Evolutionary conservation across 2,329 filamentous ascomycete species (phyloP).

Genomic region (Cladosporium austrohemisphaericum): DNA sequence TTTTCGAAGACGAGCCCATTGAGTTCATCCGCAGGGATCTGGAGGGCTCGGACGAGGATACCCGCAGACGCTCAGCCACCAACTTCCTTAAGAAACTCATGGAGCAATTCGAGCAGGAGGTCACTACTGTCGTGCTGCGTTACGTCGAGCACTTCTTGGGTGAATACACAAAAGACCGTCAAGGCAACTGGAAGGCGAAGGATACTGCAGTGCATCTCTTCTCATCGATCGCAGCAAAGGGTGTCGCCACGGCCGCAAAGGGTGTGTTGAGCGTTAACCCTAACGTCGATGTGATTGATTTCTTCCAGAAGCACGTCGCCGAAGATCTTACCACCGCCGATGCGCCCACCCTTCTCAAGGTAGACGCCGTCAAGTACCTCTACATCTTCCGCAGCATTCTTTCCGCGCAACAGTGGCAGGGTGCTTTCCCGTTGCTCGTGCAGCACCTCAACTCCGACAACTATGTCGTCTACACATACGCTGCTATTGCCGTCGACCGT

Average conservation of each 20-base stretch:
- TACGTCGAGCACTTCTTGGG: slow-evolving; percentile 83
- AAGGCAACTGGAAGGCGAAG: slow-evolving; percentile 88
- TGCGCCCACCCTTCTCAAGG: slow-evolving; percentile 82
- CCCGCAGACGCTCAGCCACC: slow-evolving; percentile 82
- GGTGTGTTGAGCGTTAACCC: slow-evolving; percentile 85
- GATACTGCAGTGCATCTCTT: slow-evolving; percentile 98
- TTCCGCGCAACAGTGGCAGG: slow-evolving; percentile 85
- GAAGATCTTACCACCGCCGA: slow-evolving; percentile 73
- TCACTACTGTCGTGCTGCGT: slow-evolving; percentile 79
- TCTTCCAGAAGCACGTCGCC: slow-evolving; percentile 90
- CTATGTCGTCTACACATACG: slow-evolving; percentile 97
- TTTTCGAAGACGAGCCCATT: slow-evolving; percentile 98
- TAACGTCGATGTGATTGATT: slow-evolving; percentile 77
- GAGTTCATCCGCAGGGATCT: slow-evolving; percentile 95
- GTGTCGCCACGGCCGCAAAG: slow-evolving; percentile 77
- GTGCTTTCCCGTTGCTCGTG: slow-evolving; percentile 82
- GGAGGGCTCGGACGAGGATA: slow-evolving; percentile 94
- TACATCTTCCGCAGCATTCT: slow-evolving; percentile 96
- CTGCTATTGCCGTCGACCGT: slow-evolving; percentile 92
- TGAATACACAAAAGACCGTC: slow-evolving; percentile 64
- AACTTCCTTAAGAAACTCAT: slow-evolving; percentile 89
- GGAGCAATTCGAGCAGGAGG: slow-evolving; percentile 78
- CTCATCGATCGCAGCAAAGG: slow-evolving; percentile 89
- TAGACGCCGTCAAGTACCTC: slow-evolving; percentile 96
- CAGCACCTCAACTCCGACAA: slow-evolving; percentile 85